Base-by-base conservation (phyloP, 2,329 filamentous ascomycete species). In the Neoascochyta sp. region DNA sequence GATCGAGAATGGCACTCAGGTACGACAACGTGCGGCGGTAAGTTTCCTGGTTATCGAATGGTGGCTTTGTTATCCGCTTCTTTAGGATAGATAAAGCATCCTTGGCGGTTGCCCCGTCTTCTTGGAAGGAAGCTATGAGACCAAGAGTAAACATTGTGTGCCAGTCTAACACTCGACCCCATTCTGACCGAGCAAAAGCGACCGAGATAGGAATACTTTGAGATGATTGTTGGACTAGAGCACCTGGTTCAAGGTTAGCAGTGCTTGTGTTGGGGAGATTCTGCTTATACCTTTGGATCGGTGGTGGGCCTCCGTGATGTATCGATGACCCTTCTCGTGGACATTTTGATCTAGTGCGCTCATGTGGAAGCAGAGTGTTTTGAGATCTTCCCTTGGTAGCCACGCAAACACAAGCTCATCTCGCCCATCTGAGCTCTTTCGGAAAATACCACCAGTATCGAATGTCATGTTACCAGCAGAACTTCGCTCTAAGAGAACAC, bases 131-230 rank as follows among this genome's bases (percentile, higher is more conserved):
- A 1, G 78, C 73, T 32, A 83, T 71, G 28, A 92, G 74, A 3
- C 81, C 80, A 15, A 81, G 75, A 11, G 89, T 72, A n/a, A 87
- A 71, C 28, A 81, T 75, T 19, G 87, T 69, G 41, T 86, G 83
- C 54, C 78, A 80, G 36, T 78, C 75, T 6, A 86, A 69, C 29
- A 79, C 72, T 33, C 68, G 71, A 28, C 81, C 75, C 81, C 82
- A 87, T 38, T 75, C 70, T 7, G 75, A 70, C 25, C 80, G 54
- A 3, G 34, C 40, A 9, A 51, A 32, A 5, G 52, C 41, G 5
- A 35, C 25, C 1, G 48, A 39, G 3, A 63, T 40, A 2, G 61
- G 55, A 13, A 45, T 24, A 9, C 39, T 23, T 18, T 29, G 40
- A 8, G 49, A 35, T 20, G 41, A 34, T 24, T 42, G 32, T 16